Percentiles rank a stretch among this genome's conserved stretches.
phyloP scores from a whole-genome alignment of 257 asterid genomes.

The Leonotis leonurus region DNA sequence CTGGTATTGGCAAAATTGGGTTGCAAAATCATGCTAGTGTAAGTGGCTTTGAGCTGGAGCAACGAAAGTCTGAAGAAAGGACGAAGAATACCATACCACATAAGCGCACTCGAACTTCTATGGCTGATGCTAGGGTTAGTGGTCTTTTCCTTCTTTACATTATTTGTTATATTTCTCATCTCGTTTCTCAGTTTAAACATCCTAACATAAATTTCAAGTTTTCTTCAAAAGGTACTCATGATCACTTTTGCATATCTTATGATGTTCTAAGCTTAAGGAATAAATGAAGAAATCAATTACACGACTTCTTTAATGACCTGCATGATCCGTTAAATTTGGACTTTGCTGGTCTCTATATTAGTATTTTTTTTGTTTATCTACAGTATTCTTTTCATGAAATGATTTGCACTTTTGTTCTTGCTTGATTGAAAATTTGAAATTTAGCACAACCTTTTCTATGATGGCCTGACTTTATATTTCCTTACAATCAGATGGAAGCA shows the following conservation, averaged over 20 bases:
- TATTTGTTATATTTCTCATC: neutral
- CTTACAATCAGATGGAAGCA: slow-evolving; percentile 48
- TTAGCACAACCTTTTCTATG: slow-evolving; percentile 6
- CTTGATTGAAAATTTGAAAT: slow-evolving; percentile 13
- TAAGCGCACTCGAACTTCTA: slow-evolving; percentile 91
- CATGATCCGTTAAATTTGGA: slow-evolving; percentile 6
- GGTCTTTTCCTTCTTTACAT: neutral
- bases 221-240: neutral
- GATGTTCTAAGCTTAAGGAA: neutral
- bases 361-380: neutral
- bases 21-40: slow-evolving; percentile 50
- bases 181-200: neutral
- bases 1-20: slow-evolving; percentile 50
- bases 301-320: slow-evolving; percentile 1
- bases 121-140: slow-evolving; percentile 69
- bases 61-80: slow-evolving; percentile 65
- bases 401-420: slow-evolving; percentile 5
- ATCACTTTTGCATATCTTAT: neutral
- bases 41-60: slow-evolving; percentile 66
- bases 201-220: neutral
- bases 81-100: slow-evolving; percentile 52
- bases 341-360: slow-evolving; percentile 11
- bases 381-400: slow-evolving; percentile 10
- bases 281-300: neutral
- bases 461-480: slow-evolving; percentile 24